Conservation (phyloP, 169 alveolate species). For the Neospora caninum region DNA sequence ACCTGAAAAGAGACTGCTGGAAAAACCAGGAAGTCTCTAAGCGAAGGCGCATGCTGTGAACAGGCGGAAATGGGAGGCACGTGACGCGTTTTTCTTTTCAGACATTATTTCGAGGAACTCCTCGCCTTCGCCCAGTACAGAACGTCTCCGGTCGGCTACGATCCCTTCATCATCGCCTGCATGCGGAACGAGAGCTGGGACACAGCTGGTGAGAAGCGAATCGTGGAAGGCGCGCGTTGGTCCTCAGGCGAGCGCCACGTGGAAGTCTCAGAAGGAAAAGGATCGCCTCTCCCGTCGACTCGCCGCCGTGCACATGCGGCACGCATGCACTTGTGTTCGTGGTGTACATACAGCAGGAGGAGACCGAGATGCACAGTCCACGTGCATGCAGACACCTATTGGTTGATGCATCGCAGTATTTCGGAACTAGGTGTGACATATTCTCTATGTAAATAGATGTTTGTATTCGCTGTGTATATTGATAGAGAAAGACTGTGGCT, state of each 20-base stretch:
- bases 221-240: neutral
- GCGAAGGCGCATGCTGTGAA: neutral
- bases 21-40: too few species aligned
- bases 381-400: neutral
- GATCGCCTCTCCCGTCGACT: neutral
- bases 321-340: too few species aligned
- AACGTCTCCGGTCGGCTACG: conserved; percentile 77
- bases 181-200: conserved; percentile 12
- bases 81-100: neutral
- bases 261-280: neutral
- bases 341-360: neutral
- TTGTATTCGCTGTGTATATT: neutral
- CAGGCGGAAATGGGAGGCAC: neutral
- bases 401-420: neutral
- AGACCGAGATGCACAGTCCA: neutral
- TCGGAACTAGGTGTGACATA: neutral
- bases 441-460: neutral
- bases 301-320: neutral
- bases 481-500: neutral
- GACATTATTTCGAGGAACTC: conserved; percentile 71
- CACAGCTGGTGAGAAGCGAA: neutral
- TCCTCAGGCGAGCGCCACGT: neutral
- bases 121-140: conserved; percentile 70
- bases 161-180: conserved; percentile 71
- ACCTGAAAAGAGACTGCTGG: too few species aligned